These are phyloP conservation scores for Solanum hybrid DNA, from an alignment of 305 asterid genomes.

Conservation along the genomic window DNA sequence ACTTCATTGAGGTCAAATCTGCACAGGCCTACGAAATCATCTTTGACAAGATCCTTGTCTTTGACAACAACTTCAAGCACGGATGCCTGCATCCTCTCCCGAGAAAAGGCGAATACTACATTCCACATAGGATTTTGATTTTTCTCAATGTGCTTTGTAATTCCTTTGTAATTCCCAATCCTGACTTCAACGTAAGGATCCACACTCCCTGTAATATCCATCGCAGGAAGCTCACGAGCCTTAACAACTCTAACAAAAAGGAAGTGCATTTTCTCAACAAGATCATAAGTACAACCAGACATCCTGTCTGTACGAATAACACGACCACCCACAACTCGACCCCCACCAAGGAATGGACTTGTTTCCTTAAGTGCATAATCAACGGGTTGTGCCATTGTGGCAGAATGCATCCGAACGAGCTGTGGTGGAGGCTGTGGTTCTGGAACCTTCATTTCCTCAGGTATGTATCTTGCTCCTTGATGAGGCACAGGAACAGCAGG, in stretches of 20 bases:
- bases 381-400: constrained; percentile 44
- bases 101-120: constrained; percentile 60
- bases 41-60: constrained; percentile 63
- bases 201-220: constrained; percentile 62
- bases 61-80: constrained; percentile 58
- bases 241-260: constrained; percentile 63
- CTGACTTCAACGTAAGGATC: constrained; percentile 65
- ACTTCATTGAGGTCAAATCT: constrained; percentile 62
- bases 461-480: constrained; percentile 30
- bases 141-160: constrained; percentile 54
- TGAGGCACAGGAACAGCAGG: constrained; percentile 23
- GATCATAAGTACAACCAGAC: constrained; percentile 50
- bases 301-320: constrained; percentile 43
- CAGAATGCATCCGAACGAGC: constrained; percentile 52
- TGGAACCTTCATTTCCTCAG: constrained; percentile 45
- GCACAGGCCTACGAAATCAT: constrained; percentile 52
- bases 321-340: constrained; percentile 56
- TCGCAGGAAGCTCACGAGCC: constrained; percentile 66
- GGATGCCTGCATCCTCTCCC: constrained; percentile 66
- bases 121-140: constrained; percentile 56
- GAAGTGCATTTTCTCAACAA: constrained; percentile 69
- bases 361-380: constrained; percentile 66
- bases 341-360: constrained; percentile 70
- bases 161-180: constrained; percentile 56
- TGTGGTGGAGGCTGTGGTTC: constrained; percentile 38